Percentiles rank a stretch among this genome's conserved stretches.
Evolutionary conservation across 2,329 filamentous ascomycete genomes (phyloP).

Genomic region (Claviceps purpurea): DNA sequence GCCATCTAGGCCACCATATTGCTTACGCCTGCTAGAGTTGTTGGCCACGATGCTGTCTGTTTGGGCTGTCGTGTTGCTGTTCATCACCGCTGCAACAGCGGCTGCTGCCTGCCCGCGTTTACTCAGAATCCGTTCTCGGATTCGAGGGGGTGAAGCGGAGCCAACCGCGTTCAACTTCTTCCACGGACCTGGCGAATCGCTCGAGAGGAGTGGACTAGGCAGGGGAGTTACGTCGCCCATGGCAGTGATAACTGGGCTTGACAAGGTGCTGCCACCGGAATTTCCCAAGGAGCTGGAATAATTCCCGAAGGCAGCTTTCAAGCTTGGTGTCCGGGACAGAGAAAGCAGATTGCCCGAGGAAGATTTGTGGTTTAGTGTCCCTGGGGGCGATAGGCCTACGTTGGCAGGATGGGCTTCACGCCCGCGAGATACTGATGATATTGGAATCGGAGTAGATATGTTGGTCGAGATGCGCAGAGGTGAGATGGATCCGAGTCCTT

Average conservation of each 20-base stretch:
- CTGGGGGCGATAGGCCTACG: slow-evolving; percentile 17
- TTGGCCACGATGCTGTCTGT: slow-evolving; percentile 27
- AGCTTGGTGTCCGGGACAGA: slow-evolving; percentile 45
- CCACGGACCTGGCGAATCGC: slow-evolving; percentile 55
- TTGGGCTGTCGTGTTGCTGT: slow-evolving; percentile 38
- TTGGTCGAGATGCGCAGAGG: slow-evolving; percentile 27
- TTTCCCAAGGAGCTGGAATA: slow-evolving; percentile 38
- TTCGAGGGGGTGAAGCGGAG: slow-evolving; percentile 27
- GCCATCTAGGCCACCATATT: slow-evolving; percentile 28
- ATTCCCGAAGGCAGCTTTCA: slow-evolving; percentile 41
- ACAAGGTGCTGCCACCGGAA: slow-evolving; percentile 48
- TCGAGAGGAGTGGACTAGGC: slow-evolving; percentile 57
- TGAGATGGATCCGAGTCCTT: slow-evolving; percentile 9
- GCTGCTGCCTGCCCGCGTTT: slow-evolving; percentile 12
- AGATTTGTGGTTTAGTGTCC: slow-evolving; percentile 15
- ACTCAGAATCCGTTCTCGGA: slow-evolving; percentile 12
- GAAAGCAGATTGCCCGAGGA: slow-evolving; percentile 28
- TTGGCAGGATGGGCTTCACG: slow-evolving; percentile 24
- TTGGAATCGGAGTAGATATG: slow-evolving; percentile 9
- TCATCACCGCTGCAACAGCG: slow-evolving; percentile 36
- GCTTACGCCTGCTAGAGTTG: slow-evolving; percentile 41
- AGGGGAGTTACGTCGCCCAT: slow-evolving; percentile 70
- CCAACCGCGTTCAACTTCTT: slow-evolving; percentile 33
- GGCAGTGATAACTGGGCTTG: slow-evolving; percentile 60
- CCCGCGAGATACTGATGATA: slow-evolving; percentile 10